These are phyloP conservation scores for Artemisia argyi DNA, from an alignment of 129 eudicot genomes.

Conservation along the genomic window DNA sequence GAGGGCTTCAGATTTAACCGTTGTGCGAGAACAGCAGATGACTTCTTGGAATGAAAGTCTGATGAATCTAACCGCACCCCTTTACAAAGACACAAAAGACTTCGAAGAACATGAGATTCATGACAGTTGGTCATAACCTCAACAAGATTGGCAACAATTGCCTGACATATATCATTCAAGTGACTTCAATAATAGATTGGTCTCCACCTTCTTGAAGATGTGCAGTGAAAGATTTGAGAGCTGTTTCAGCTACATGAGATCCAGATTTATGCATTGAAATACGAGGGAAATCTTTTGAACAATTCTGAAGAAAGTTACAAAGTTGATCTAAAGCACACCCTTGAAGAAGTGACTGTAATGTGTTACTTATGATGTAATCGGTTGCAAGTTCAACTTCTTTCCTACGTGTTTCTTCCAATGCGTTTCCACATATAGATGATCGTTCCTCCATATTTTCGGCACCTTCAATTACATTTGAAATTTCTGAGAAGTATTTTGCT, in stretches of 20 bases:
- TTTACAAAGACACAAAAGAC: conserved; percentile 84
- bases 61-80: conserved; percentile 73
- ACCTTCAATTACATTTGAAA: conserved; percentile 69
- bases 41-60: conserved; percentile 70
- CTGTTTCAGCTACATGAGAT: conserved; percentile 62
- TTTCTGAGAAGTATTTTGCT: conserved; percentile 60
- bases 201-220: conserved; percentile 64
- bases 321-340: conserved; percentile 76
- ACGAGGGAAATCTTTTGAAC: conserved; percentile 55
- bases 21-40: conserved; percentile 66
- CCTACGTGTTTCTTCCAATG: conserved; percentile 86
- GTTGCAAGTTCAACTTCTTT: conserved; percentile 93
- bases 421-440: conserved; percentile 71
- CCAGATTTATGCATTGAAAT: conserved; percentile 86
- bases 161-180: conserved; percentile 69
- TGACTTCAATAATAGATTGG: conserved; percentile 56
- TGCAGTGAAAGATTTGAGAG: conserved; percentile 72
- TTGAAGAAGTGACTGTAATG: conserved; percentile 80
- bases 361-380: conserved; percentile 87
- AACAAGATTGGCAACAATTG: conserved; percentile 65
- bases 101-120: conserved; percentile 95
- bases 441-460: conserved; percentile 69
- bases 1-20: conserved; percentile 57
- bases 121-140: conserved; percentile 78
- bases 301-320: conserved; percentile 67